Base-by-base conservation (phyloP, 805 yeast species). In the Candida odintsovae region DNA sequence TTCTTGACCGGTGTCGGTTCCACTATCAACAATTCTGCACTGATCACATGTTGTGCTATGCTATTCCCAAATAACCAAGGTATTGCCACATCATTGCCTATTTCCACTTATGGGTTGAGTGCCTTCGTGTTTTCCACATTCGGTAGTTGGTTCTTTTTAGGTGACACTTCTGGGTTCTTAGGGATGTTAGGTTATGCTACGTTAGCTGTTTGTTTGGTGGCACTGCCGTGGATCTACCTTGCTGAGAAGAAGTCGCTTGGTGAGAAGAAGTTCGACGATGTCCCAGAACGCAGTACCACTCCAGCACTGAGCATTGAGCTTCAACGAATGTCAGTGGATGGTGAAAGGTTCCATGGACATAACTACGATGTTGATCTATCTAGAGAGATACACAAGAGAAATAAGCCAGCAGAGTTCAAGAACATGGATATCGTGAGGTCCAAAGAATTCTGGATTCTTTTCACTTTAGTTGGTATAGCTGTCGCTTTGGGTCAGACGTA, bases 401-500 rank as follows among this genome's bases (percentile, higher is more conserved):
- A 12, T 6, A 19, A 20, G 23, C 22, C 22, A 11, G 12, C 39
- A 20, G 39, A 36, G 6, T n/a, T 36, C 15, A 19, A 13, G 4
- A 20, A 18, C 22, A n/a, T 19, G 39, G 52, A 53, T 9, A 51
- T 72, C 4, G 44, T 68, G 13, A 59, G 46, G 15, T 53, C 56
- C 20, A 39, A 54, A 0, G 63, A 66, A 16, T 85, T 80, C 56
- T 74, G 86, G 73, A 58, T 70, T 6, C 73, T 82, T 45, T 71
- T 73, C 36, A 21, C 68, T 2, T 63, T 78, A 16, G 66, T 82
- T 26, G 78, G 88, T 1, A 52, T 82, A 19, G 57, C 78, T 16
- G 77, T 85, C 10, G 90, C 89, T 0, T 60, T 80, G 46, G 85
- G 90, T 23, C 92, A 85, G 55, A 77, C 83, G 76, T 86, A 82